Evolutionary conservation across 192 early-diverging fungal species (phyloP).

Genomic region (Kickxella alabastrina): DNA sequence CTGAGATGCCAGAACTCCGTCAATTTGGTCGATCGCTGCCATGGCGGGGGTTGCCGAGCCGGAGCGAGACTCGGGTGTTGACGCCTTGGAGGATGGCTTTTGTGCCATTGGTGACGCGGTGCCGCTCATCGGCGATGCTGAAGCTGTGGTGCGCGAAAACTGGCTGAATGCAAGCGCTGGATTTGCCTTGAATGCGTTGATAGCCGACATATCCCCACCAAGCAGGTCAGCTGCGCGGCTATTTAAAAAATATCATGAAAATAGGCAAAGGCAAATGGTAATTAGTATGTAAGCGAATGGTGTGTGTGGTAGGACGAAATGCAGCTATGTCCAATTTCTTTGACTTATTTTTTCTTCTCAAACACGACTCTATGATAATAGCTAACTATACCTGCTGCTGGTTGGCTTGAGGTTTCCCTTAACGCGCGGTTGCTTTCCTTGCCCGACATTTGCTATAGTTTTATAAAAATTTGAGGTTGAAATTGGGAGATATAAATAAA

Average conservation of each 20-base stretch:
- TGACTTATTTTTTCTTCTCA: too few relatives aligned
- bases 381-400: constrained; percentile 77
- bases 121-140: constrained; percentile 5
- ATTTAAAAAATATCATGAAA: neutral
- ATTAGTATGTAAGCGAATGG: too few relatives aligned
- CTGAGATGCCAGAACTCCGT: constrained; percentile 64
- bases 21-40: constrained; percentile 51
- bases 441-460: constrained; percentile 24
- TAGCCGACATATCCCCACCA: constrained; percentile 29
- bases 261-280: neutral
- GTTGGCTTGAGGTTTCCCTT: constrained; percentile 85
- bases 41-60: constrained; percentile 10
- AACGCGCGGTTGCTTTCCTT: constrained; percentile 62
- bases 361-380: too few relatives aligned
- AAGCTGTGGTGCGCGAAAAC: constrained; percentile 52
- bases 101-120: neutral
- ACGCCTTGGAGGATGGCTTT: constrained; percentile 18
- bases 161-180: constrained; percentile 65
- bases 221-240: constrained; percentile 47
- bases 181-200: constrained; percentile 50
- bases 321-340: too few relatives aligned
- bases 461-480: neutral
- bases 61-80: neutral
- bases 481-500: neutral
- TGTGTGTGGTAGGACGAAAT: too few relatives aligned